Evolutionary conservation across 2,329 filamentous ascomycete species (phyloP), one percentile per base, ranked within the genome.

Genomic region (Sporothrix schenckii): DNA sequence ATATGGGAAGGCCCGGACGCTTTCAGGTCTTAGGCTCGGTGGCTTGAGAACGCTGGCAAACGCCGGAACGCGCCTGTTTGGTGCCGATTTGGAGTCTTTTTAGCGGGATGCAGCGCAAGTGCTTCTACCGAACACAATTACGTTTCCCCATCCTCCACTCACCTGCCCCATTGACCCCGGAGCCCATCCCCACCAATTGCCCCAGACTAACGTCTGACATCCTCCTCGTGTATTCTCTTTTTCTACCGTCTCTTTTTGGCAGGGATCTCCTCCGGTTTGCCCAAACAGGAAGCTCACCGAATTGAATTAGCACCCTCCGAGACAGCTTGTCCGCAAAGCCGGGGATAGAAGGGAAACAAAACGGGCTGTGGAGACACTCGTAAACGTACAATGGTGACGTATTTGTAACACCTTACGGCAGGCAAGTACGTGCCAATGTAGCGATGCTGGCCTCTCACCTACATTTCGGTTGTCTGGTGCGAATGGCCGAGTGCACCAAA

Each of bases 261-360:
- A 44, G 27, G n/a, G 21, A 63, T 47, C 39, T 27, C 21, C 39
- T 63, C 58, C 58, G 58, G 58, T 63, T 63, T 63, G 39, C 58
- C 58, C 58, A 27, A 63, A 63, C n/a, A 63, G 58, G 58, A 63
- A 63, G 58, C 58, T 47, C 58, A 63, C 39, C 58, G 58, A 47
- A 47, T 47, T 5, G 21, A 47, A 44, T 44, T 9, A 34, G 41
- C 13, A 19, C 34, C 9, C 30, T 30, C 54, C 54, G 7, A 27
- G n/a, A 27, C 4, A 39, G 10, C 27, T 19, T 30, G 14, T 39
- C 54, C 5, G 10, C 27, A 39, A 39, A 41, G 19, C n/a, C 19
- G 54, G 34, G 30, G 30, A 60, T 41, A 21, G 39, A 47, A 63
- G 41, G 58, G 58, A 47, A 16, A 47, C 58, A 63, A 54, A 47